Conservation (phyloP, 169 alveolate species). For the Prorocentrum cordatum region DNA sequence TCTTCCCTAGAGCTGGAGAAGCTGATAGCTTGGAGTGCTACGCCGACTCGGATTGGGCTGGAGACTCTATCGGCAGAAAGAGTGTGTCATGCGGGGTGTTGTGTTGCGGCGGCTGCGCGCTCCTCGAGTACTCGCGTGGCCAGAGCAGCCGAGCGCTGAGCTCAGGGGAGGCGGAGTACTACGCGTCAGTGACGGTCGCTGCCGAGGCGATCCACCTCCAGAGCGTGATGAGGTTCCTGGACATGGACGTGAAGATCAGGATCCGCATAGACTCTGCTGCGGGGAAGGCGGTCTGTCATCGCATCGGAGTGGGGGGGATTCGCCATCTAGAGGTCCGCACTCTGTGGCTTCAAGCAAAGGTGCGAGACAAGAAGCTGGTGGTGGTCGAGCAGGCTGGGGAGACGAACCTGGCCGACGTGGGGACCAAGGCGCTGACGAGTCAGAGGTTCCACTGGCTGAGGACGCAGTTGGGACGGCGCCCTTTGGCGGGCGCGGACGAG, state of each 20-base stretch:
- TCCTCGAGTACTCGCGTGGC: background rate
- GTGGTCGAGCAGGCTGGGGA: background rate
- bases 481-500: no score
- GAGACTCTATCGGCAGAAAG: no score
- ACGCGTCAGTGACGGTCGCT: background rate
- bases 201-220: background rate
- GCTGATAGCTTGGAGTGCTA: no score
- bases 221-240: background rate
- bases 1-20: no score
- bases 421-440: background rate
- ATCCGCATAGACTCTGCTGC: background rate
- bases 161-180: background rate
- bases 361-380: background rate
- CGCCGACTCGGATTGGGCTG: no score
- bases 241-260: background rate
- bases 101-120: background rate
- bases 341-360: background rate
- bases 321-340: background rate
- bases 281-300: background rate
- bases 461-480: no score
- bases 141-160: background rate
- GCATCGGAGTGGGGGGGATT: background rate
- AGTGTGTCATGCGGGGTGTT: no score
- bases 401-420: background rate
- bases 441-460: background rate